Evolutionary conservation across 305 asterid genomes (phyloP).

Genomic region (Striga hermonthica): DNA sequence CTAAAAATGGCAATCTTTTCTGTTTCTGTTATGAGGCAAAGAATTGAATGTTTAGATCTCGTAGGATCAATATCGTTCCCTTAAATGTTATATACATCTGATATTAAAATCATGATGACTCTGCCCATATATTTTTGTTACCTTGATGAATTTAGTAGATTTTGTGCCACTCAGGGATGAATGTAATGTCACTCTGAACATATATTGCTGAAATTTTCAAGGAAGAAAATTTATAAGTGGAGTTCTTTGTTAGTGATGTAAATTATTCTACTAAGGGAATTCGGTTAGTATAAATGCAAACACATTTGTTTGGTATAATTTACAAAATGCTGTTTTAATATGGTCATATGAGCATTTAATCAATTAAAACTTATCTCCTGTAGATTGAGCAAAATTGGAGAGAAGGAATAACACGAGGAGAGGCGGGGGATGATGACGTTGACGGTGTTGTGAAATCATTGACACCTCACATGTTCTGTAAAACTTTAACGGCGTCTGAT

Average conservation of each 20-base stretch:
- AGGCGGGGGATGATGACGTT: slow-evolving; percentile 59
- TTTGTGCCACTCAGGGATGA: slow-evolving; percentile 19
- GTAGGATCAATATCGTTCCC: slow-evolving; percentile 30
- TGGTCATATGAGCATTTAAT: slow-evolving; percentile 14
- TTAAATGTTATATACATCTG: neutral
- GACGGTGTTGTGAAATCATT: slow-evolving; percentile 55
- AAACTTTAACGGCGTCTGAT: slow-evolving; percentile 97
- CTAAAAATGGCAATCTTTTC: slow-evolving; percentile 29
- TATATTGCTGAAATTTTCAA: slow-evolving; percentile 19
- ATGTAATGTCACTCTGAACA: slow-evolving; percentile 13
- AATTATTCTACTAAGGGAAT: neutral
- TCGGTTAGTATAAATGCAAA: neutral
- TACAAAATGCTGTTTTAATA: slow-evolving; percentile 13
- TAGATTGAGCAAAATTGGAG: slow-evolving; percentile 87
- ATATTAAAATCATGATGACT: slow-evolving; percentile 5
- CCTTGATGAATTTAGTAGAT: slow-evolving; percentile 16
- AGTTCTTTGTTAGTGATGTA: neutral
- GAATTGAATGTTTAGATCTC: slow-evolving; percentile 18
- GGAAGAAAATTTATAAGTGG: neutral
- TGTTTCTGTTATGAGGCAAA: slow-evolving; percentile 13
- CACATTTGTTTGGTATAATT: slow-evolving; percentile 15
- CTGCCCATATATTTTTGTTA: slow-evolving; percentile 12
- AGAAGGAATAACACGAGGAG: slow-evolving; percentile 57
- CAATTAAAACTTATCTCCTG: slow-evolving; percentile 18
- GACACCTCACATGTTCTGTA: slow-evolving; percentile 96